Evolutionary conservation across 1,284 basidiomycete species (phyloP).

Genomic region (Sanghuangporus sanghuang): DNA sequence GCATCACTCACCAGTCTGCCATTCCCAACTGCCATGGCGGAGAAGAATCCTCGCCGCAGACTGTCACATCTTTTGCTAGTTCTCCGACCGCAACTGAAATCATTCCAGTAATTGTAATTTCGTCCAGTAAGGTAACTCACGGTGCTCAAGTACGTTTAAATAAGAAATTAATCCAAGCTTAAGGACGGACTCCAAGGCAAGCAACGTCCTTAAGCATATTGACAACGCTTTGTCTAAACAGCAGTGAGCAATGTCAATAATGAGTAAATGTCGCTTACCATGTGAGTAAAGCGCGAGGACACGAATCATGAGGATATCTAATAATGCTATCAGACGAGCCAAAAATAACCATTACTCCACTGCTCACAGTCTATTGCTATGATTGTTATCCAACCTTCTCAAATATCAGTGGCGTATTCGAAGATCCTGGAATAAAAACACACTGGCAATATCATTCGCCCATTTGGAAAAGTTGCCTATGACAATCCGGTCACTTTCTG

Average conservation of each 20-base stretch:
- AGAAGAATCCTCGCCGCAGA: background rate
- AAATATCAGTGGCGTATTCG: background rate
- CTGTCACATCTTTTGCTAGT: background rate
- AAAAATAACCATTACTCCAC: background rate
- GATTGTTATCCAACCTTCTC: background rate
- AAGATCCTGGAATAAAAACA: background rate
- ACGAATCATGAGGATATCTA: conserved; percentile 10
- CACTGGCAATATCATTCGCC: background rate
- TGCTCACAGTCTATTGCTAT: conserved; percentile 7
- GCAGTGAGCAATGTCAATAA: background rate
- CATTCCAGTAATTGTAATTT: background rate
- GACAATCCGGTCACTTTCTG: background rate
- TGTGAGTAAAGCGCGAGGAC: conserved; percentile 5
- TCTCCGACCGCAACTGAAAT: background rate
- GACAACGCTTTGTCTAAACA: background rate
- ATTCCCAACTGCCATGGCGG: background rate
- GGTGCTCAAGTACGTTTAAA: too few species aligned
- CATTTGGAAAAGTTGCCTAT: background rate
- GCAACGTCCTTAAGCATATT: background rate
- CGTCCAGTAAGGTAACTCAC: background rate
- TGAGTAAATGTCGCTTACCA: background rate
- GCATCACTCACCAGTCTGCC: background rate
- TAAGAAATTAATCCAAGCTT: too few species aligned
- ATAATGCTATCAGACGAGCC: background rate
- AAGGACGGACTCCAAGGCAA: background rate